Conservation (phyloP, 257 asterid genomes). For the Euphrasia confusa region DNA sequence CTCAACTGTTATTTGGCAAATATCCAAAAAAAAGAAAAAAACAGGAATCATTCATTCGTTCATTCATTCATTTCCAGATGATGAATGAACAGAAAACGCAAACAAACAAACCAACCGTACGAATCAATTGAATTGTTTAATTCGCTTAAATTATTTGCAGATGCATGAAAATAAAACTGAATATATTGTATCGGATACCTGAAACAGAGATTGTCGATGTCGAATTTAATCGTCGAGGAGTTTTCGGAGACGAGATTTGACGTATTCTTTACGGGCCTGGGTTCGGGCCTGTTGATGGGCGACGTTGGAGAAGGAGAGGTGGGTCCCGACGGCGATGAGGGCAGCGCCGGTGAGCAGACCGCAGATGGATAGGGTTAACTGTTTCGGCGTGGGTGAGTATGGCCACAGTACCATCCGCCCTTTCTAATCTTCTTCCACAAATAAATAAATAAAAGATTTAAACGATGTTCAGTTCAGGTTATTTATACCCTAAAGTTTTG, state of each 20-base stretch:
- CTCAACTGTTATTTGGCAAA: too few species aligned
- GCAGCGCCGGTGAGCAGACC: conserved; percentile 41
- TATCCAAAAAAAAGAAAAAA: too few species aligned
- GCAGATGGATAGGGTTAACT: conserved; percentile 35
- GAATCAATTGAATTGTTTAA: too few species aligned
- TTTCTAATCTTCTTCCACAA: too few species aligned
- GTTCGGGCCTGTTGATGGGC: conserved; percentile 52
- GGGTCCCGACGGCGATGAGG: conserved; percentile 36
- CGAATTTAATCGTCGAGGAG: conserved; percentile 36
- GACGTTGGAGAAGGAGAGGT: conserved; percentile 45
- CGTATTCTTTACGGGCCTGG: conserved; percentile 45
- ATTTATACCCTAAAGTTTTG: too few species aligned
- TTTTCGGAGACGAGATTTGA: conserved; percentile 45
- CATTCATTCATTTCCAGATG: neutral
- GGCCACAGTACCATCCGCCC: conserved; percentile 33
- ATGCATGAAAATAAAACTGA: too few species aligned
- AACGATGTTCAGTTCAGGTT: too few species aligned
- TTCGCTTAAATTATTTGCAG: too few species aligned
- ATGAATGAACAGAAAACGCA: too few species aligned
- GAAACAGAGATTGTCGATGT: neutral
- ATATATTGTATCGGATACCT: neutral
- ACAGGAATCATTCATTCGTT: too few species aligned
- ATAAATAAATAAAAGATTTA: too few species aligned
- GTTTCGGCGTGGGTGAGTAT: conserved; percentile 35
- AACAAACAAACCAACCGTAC: too few species aligned